Base-by-base conservation (phyloP, 176 grass and related monocot species). In the Alopecurus myosuroides region DNA sequence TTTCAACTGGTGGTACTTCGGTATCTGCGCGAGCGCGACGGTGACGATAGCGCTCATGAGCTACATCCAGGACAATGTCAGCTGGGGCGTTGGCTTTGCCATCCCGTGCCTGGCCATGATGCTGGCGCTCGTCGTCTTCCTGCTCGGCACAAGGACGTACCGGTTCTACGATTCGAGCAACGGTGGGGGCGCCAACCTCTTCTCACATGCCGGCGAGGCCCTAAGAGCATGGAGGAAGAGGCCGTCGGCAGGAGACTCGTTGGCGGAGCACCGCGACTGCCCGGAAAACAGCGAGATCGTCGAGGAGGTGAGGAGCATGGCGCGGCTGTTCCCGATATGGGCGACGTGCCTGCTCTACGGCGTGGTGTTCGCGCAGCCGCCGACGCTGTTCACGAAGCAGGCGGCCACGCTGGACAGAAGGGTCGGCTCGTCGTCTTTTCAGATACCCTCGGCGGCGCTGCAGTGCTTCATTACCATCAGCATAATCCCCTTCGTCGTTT, bases 1-100 rank as follows among this genome's bases (percentile, higher is more conserved):
- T 89, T 94, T 94, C 86, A 91, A 94, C 64, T 91, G 89, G 89
- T 91, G 92, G 92, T 94, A 81, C 19, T 77, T 91, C 0, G 92
- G 80, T 2, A 11, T 91, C 37, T 86, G 71, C 34, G 17, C 19
- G 6, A 85, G 92, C 81, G 55, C 7, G 30, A 50, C 81, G 2
- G 34, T 86, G 17, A 73, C 89, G 5, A 2, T 74, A 3, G 62
- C 34, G 15, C 3, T 94, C 4, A 63, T 89, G 74, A 94, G 81
- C 81, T 94, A 94, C 46, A 41, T 94, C 39, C 81, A 94, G 74
- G 92, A 94, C 70, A 86, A 91, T 33, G 6, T 94, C 26, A n/a
- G 89, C 7, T 94, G 89, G 92, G 89, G 35, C 4, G 12, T 94
- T n/a, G 84, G 89, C 39, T 94, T 94, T 22, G 86, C 89, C 34